Conservation (phyloP, 257 asterid species). For the Leptodermis oblonga region DNA sequence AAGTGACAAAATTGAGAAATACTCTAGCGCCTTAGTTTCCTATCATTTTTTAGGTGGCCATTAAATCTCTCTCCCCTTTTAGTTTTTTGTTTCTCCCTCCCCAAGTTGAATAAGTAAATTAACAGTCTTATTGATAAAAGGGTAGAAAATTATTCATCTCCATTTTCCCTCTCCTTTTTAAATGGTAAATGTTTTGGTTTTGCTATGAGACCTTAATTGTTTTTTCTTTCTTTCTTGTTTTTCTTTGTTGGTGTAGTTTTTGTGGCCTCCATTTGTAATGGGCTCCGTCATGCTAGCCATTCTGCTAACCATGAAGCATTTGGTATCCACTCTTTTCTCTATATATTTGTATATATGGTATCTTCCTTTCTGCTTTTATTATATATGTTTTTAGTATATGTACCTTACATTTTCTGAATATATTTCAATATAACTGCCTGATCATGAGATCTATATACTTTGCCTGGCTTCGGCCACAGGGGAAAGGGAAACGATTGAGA, state of each 20-base stretch:
- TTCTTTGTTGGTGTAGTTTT: conserved; percentile 40
- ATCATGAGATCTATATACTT: conserved; percentile 17
- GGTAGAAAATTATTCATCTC: background rate
- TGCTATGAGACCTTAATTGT: background rate
- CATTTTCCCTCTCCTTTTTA: background rate
- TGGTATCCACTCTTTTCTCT: conserved; percentile 45
- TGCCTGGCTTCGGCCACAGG: conserved; percentile 46
- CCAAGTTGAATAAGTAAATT: no score
- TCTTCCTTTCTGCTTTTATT: background rate
- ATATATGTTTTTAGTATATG: background rate
- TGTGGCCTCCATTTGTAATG: conserved; percentile 91
- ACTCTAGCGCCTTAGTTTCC: background rate
- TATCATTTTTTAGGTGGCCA: background rate
- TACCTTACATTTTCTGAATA: background rate
- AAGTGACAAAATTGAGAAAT: background rate
- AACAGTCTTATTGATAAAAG: background rate
- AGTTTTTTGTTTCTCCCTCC: background rate
- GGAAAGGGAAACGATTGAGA: conserved; percentile 62
- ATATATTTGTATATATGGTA: background rate
- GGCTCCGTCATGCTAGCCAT: conserved; percentile 73
- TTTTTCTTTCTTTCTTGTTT: conserved; percentile 18
- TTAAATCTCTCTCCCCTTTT: no score
- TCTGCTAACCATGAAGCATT: conserved; percentile 81
- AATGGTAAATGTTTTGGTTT: background rate
- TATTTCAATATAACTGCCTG: conserved; percentile 13